A percentile compares a stretch with the other conserved stretches of the same genome.
Evolutionary conservation across 345 rosid genomes (phyloP).

Genomic region (Raphanus raphanistrum): DNA sequence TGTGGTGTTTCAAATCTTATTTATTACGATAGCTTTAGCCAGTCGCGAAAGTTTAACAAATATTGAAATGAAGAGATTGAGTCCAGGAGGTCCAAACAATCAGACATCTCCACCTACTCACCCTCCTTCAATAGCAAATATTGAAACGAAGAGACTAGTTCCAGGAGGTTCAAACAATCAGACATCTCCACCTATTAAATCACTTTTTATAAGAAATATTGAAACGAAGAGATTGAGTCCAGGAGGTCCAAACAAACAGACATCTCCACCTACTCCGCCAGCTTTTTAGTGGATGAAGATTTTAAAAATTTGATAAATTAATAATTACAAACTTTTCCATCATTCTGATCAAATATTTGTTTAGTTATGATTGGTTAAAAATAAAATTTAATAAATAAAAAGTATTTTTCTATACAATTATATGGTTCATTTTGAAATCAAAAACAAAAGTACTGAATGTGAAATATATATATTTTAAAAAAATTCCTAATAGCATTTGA

Average conservation of each 20-base stretch:
- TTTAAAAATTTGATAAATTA: too few relatives aligned
- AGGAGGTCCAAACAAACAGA: neutral
- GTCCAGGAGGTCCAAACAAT: neutral
- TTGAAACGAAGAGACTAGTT: neutral
- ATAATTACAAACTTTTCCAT: neutral
- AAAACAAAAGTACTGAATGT: neutral
- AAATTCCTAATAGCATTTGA: neutral
- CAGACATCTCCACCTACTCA: neutral
- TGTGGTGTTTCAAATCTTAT: conserved; percentile 6
- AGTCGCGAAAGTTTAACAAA: neutral
- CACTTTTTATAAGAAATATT: neutral
- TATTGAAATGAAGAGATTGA: neutral
- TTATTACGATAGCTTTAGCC: conserved; percentile 14
- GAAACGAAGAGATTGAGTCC: neutral
- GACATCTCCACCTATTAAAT: neutral
- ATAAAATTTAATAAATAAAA: too few relatives aligned
- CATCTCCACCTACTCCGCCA: neutral
- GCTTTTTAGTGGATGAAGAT: neutral
- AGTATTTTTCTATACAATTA: neutral
- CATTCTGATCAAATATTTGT: neutral
- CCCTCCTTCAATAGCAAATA: too few relatives aligned
- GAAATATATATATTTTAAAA: neutral
- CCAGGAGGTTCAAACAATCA: too few relatives aligned
- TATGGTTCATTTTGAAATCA: neutral
- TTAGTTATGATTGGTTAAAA: neutral